Conservation (phyloP, 768 basidiomycete genomes). For the Myochromella boudieri region DNA sequence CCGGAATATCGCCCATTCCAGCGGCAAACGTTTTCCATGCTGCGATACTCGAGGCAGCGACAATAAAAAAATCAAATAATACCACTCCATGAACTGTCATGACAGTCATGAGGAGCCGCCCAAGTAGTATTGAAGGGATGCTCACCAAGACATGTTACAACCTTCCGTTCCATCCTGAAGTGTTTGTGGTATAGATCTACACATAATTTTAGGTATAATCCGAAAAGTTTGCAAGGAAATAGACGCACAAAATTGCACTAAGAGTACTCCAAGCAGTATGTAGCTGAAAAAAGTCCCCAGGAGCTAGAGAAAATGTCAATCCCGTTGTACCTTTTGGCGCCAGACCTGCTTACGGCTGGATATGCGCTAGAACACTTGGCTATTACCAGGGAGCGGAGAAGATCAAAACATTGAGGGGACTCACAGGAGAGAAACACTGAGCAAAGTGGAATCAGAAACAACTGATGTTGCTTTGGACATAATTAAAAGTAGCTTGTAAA, state of each 20-base stretch:
- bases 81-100: slow-evolving; percentile 15
- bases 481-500: background rate
- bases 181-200: slow-evolving; percentile 9
- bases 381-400: background rate
- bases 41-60: slow-evolving; percentile 19
- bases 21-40: slow-evolving; percentile 19
- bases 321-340: too few species aligned
- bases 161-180: slow-evolving; percentile 1
- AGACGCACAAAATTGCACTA: slow-evolving; percentile 11
- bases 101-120: background rate
- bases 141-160: slow-evolving; percentile 11
- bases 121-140: background rate
- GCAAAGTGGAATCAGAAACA: background rate
- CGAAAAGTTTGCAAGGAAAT: background rate
- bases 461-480: background rate
- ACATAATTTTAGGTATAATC: background rate
- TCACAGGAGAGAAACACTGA: background rate
- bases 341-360: background rate
- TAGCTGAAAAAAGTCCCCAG: slow-evolving; percentile 14
- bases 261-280: slow-evolving; percentile 10
- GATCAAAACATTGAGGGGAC: background rate
- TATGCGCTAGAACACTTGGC: background rate
- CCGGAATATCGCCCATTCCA: slow-evolving; percentile 20
- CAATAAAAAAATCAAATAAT: slow-evolving; percentile 17
- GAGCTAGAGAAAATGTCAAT: slow-evolving; percentile 1